These are phyloP conservation scores for Cutaneotrichosporon cutaneum DNA, from an alignment of 1,284 basidiomycete species.

Conservation along the genomic window DNA sequence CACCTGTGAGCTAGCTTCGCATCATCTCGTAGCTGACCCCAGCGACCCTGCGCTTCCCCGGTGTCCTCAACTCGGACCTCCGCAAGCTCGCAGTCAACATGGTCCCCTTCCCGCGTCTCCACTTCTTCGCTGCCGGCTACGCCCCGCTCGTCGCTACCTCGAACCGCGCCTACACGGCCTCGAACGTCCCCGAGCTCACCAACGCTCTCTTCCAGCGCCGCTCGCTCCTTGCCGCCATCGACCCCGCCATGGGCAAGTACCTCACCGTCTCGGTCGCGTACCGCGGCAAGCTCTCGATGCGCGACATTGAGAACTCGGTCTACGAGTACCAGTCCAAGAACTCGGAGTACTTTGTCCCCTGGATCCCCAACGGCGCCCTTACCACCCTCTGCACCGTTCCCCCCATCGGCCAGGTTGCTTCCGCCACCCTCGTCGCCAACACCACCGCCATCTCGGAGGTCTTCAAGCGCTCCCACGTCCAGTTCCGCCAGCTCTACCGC, in stretches of 20 bases:
- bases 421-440: constrained; percentile 77
- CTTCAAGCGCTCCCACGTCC: constrained; percentile 75
- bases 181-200: constrained; percentile 44
- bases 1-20: constrained; percentile 19
- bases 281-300: constrained; percentile 46
- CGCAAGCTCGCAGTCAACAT: constrained; percentile 92
- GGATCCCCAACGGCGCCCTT: constrained; percentile 48
- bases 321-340: constrained; percentile 50
- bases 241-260: constrained; percentile 48
- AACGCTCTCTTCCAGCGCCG: constrained; percentile 45
- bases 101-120: constrained; percentile 86
- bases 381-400: constrained; percentile 72
- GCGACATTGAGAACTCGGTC: constrained; percentile 44
- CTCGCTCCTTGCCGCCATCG: constrained; percentile 42
- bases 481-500: constrained; percentile 66
- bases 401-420: constrained; percentile 72
- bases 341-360: constrained; percentile 47
- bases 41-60: constrained; percentile 61
- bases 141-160: constrained; percentile 72
- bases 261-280: constrained; percentile 48
- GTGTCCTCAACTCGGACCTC: constrained; percentile 89
- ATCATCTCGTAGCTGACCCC: not conserved
- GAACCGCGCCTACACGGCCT: constrained; percentile 60
- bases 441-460: constrained; percentile 78
- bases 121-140: constrained; percentile 87